Evolutionary conservation across 1,284 basidiomycete genomes (phyloP), one percentile per base, ranked within the genome.

Genomic region (Xerocomus tenax): DNA sequence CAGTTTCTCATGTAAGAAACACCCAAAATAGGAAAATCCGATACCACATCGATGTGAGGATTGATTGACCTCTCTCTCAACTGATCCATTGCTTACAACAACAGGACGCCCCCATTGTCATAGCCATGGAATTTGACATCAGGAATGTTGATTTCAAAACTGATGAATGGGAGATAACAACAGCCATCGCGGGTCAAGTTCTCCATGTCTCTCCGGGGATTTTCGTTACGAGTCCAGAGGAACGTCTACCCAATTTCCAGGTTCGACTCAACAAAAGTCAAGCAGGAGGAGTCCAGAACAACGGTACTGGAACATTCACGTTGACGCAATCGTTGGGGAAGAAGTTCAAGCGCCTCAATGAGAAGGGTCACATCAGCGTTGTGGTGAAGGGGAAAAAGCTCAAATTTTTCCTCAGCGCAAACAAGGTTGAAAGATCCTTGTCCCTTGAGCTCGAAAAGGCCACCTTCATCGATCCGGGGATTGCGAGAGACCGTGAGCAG

Each of bases 391-490:
- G 49, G 1, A 65, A 62, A 44, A 65, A 53, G 42, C 57, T 72
- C 50, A 54, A 47, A 26, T 63, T 72, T 50, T 32, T 50, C 29
- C 50, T 48, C 2, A 62, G 45, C 41, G 21, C 42, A 16, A 62
- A 56, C 4, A 9, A 29, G 21, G 61, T 69, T 21, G 54, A 36
- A 8, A 56, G 51, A 8, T 42, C 56, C 6, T 44, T 69, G 13
- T 57, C 67, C 8, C 58, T 66, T 25, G 72, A 69, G 5, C 62
- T 84, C 25, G 65, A 68, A 47, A 83, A 81, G 62, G 79, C 81
- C 0, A 78, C 76, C 0, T 87, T 78, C 58, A 69, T 81, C 13
- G 65, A 78, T 54, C 83, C 84, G 0, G 71, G 77, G 21, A 71
- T 77, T 1, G 81, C 81, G 49, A 75, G 78, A 60, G 72, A 76